Conservation (phyloP, 495 filamentous ascomycete species). For the Lasiosphaeriaceae sp. region DNA sequence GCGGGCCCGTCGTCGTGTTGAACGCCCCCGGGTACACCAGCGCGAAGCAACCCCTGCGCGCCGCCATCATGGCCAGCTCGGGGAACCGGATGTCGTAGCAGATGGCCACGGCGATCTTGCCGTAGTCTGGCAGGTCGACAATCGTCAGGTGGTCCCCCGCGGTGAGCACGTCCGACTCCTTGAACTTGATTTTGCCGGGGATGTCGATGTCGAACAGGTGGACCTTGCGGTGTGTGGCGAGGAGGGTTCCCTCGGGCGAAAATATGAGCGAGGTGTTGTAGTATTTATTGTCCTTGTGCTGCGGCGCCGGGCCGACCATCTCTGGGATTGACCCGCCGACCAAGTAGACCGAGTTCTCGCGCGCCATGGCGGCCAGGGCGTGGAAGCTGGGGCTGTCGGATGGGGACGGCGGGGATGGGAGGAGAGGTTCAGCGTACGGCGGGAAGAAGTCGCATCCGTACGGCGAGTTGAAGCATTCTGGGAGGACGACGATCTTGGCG, state of each 20-base stretch:
- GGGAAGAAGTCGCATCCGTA: slow-evolving; percentile 91
- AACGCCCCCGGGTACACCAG: slow-evolving; percentile 94
- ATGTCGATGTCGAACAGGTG: slow-evolving; percentile 99
- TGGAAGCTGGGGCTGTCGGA: slow-evolving; percentile 77
- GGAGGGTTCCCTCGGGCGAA: slow-evolving; percentile 66
- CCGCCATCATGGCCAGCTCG: slow-evolving; percentile 86
- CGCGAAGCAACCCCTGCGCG: slow-evolving; percentile 66
- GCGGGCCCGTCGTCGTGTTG: slow-evolving; percentile 83
- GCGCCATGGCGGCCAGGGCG: slow-evolving; percentile 73
- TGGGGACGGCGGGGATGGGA: slow-evolving; percentile 69
- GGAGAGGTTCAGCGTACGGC: slow-evolving; percentile 82
- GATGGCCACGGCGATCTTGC: slow-evolving; percentile 79
- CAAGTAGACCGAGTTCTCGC: slow-evolving; percentile 70
- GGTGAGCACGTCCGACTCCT: slow-evolving; percentile 81
- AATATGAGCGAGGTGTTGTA: slow-evolving; percentile 93
- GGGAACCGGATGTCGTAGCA: slow-evolving; percentile 98
- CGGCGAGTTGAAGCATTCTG: slow-evolving; percentile 97
- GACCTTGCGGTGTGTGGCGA: slow-evolving; percentile 86
- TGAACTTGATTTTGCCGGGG: slow-evolving; percentile 87
- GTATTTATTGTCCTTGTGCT: slow-evolving; percentile 49
- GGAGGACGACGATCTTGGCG: slow-evolving; percentile 68
- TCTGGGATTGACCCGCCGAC: slow-evolving; percentile 94
- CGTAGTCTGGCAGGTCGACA: slow-evolving; percentile 80
- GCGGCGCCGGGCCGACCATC: slow-evolving; percentile 44
- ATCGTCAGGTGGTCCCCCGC: slow-evolving; percentile 79